Evolutionary conservation across 2,329 filamentous ascomycete genomes (phyloP).

Genomic region (Arthroderma sp.): DNA sequence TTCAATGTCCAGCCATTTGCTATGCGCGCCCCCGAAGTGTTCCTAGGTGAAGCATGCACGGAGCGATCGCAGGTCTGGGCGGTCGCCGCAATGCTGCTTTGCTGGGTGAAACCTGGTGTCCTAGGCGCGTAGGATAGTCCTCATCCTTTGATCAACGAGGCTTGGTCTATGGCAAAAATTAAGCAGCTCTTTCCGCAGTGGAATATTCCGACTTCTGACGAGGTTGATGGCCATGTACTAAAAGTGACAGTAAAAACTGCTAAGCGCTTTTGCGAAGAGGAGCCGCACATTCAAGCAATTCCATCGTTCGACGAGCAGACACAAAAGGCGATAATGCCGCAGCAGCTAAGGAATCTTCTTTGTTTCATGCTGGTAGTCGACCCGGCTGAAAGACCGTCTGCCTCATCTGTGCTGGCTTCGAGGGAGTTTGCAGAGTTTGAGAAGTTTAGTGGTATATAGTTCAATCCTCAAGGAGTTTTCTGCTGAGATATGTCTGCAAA

Average conservation of each 20-base stretch:
- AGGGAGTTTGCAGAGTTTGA: slow-evolving; percentile 10
- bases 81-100: slow-evolving; percentile 7
- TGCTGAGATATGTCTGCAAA: too few species aligned
- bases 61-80: slow-evolving; percentile 6
- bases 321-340: slow-evolving; percentile 8
- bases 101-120: slow-evolving; percentile 6
- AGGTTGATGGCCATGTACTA: slow-evolving; percentile 6
- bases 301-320: slow-evolving; percentile 43
- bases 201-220: slow-evolving; percentile 9
- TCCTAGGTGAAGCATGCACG: slow-evolving; percentile 4
- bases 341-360: slow-evolving; percentile 9
- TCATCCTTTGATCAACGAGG: slow-evolving; percentile 6
- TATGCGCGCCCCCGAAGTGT: slow-evolving; percentile 8
- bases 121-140: slow-evolving; percentile 10
- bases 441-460: too few species aligned
- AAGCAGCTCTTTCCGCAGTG: slow-evolving; percentile 11
- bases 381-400: slow-evolving; percentile 9
- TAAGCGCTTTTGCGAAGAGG: too few species aligned
- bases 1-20: slow-evolving; percentile 5
- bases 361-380: slow-evolving; percentile 10
- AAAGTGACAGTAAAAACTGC: too few species aligned
- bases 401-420: slow-evolving; percentile 8
- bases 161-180: slow-evolving; percentile 12
- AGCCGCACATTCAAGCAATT: too few species aligned
- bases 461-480: too few species aligned